Evolutionary conservation across 768 basidiomycete species (phyloP), one percentile per base, ranked within the genome.

Genomic region (Cystobasidium tubakii): DNA sequence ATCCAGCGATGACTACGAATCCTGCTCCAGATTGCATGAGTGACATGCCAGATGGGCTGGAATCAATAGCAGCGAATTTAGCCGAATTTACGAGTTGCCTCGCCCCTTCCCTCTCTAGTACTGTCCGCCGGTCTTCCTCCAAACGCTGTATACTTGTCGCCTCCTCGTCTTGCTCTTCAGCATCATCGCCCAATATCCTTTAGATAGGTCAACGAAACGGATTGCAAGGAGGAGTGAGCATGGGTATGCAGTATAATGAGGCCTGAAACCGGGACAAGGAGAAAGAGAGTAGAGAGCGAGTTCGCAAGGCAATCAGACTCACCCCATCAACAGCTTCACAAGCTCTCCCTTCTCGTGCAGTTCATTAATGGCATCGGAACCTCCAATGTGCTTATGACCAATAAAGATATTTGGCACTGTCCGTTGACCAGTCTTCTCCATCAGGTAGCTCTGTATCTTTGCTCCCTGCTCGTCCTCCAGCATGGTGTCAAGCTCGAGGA

Each of bases 341-440:
- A 74, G 50, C 66, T 74, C 63, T 9, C 65, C 73, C 27, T 44
- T 66, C 36, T 74, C 73, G 21, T 67, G 31, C 44, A 74, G 62
- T 21, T 36, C 73, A 25, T 34, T 29, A 23, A 74, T 29, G 2
- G 69, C 46, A 54, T 74, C 73, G 1, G 70, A 50, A 3, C 73
- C 74, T 25, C 74, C 74, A 29, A 75, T 67, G 62, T 74, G 73
- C 43, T 75, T 73, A 10, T 53, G 43, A 2, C 65, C 73, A 65
- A 75, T 75, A 29, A 65, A 75, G 36, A 75, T 53, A 39, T 75
- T 75, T 13, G 74, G 74, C 21, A 75, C 74, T 19, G 74, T 75
- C 23, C 74, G 36, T 63, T 75, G 74, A 31, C 74, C 74, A 15
- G 72, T 75, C 62, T 75, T 75, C 27, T 43, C 25, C 19, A 54